Base-by-base conservation (phyloP, 306 rosid species). In the Rubus idaeus region DNA sequence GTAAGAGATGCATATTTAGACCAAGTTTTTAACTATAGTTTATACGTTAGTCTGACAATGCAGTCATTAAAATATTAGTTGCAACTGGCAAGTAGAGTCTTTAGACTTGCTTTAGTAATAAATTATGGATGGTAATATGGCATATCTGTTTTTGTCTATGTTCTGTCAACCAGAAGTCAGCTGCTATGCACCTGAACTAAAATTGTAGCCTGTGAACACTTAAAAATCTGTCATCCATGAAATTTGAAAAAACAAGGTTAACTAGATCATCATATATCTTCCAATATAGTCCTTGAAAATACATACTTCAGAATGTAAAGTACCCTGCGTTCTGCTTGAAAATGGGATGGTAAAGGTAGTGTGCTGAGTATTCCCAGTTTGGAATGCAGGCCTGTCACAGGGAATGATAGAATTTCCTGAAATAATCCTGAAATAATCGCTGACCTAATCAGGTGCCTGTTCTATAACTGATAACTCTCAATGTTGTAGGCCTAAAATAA, bases 1-100 rank as follows among this genome's bases (percentile, higher is more conserved):
- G 98, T 95, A 83, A 87, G 96, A 65, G 68, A 74, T 75, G 64
- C 65, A 68, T 79, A 30, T 68, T 39, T 78, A 45, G 75, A 68
- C 75, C 69, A 60, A 13, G 47, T 87, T 80, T 42, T 26, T n/a
- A 6, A 2, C 12, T 61, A 10, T 75, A 50, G 68, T 56, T 76
- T 79, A 17, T 44, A 5, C 23, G 12, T 53, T 26, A 44, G 77
- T 61, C 23, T 77, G 16, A 71, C 17, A 71, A 10, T 18, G 47
- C 8, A 51, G 62, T 37, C 16, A 17, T 17, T 39, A 39, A 21
- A 17, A 55, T 39, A 57, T 47, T 53, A 39, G 20, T 3, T 53
- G 23, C 11, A 21, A 61, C 39, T 61, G 67, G 64, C 37, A 9
- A 57, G 39, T 21, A 57, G 6, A 21, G 13, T 21, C 5, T 13